Evolutionary conservation across 306 rosid species (phyloP), one percentile per base, ranked within the genome.

Genomic region (Fagus crenata): DNA sequence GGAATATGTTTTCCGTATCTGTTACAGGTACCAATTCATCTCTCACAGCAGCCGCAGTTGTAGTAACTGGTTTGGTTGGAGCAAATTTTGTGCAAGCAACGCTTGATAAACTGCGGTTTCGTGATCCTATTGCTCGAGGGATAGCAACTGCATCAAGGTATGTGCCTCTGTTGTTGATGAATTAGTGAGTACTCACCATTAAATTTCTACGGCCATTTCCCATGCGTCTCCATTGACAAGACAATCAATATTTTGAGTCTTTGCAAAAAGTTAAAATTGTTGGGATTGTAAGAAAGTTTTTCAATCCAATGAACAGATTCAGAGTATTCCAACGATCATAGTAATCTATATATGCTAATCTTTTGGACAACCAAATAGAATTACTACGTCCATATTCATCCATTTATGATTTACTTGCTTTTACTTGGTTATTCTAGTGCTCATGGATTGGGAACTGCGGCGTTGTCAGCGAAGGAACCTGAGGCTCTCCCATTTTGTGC

Each of bases 61-160:
- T 95, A 5, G 86, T 89, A 61, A 95, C 98, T 72, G 98, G 97
- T 74, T 86, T 92, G 69, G 92, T 90, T 64, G 98, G 98, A 69
- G 98, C 98, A 68, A 95, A 95, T 84, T 95, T 95, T 81, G 97
- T 89, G 75, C 98, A 88, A 84, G 91, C 90, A 75, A 75, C 93
- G 1, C 95, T 92, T 15, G 98, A 92, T 84, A 90, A 81, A 71
- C 86, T 94, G 72, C 69, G 85, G 15, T 92, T 94, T 22, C 89
- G 89, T 4, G 98, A 94, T 76, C 98, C 98, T 36, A 94, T 94
- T 67, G 97, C 97, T 59, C 89, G 97, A 74, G 98, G 98, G 68
- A 94, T 94, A 78, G 98, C 98, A 78, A 90, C 98, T 69, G 98
- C 98, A 75, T 94, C 98, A 37, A 94, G 97, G 98, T 94, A 88